Percentiles rank a stretch among this genome's conserved stretches.
Evolutionary conservation across 1,284 basidiomycete genomes (phyloP).

Genomic region (Mycena citricolor): DNA sequence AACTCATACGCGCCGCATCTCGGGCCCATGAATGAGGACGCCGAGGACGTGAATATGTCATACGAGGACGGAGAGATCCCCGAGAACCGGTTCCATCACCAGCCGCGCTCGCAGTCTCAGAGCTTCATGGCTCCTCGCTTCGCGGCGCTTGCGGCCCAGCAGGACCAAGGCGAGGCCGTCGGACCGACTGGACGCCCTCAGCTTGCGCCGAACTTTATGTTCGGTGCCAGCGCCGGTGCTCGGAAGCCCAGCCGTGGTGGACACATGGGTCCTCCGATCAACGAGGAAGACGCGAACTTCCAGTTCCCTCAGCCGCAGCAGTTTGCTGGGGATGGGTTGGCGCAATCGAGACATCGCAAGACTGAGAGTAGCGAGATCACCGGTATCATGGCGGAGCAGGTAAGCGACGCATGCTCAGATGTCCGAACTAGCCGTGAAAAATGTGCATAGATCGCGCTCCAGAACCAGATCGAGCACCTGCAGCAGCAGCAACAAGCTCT

Average conservation of each 20-base stretch:
- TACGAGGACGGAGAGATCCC: slow-evolving; percentile 78
- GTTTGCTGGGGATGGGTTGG: slow-evolving; percentile 38
- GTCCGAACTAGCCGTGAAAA: slow-evolving; percentile 15
- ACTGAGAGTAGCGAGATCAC: slow-evolving; percentile 73
- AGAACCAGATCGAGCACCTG: slow-evolving; percentile 87
- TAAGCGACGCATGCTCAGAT: slow-evolving; percentile 30
- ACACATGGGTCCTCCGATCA: slow-evolving; percentile 69
- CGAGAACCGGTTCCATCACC: slow-evolving; percentile 59
- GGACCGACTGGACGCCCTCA: slow-evolving; percentile 86
- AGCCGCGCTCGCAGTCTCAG: slow-evolving; percentile 72
- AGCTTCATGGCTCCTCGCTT: slow-evolving; percentile 86
- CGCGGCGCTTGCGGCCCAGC: slow-evolving; percentile 79
- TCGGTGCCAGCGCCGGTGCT: slow-evolving; percentile 52
- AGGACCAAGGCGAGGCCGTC: slow-evolving; percentile 62
- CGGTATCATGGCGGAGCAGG: slow-evolving; percentile 90
- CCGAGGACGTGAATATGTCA: slow-evolving; percentile 54
- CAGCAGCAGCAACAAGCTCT: slow-evolving; percentile 88
- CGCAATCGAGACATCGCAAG: slow-evolving; percentile 53
- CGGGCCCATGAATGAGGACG: slow-evolving; percentile 79
- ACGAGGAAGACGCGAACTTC: slow-evolving; percentile 76
- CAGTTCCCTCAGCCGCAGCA: slow-evolving; percentile 78
- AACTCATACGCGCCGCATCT: slow-evolving; percentile 74
- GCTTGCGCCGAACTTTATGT: slow-evolving; percentile 86
- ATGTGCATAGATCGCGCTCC: slow-evolving; percentile 72
- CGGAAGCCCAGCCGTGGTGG: slow-evolving; percentile 53